Percentiles rank a stretch among this genome's conserved stretches.
phyloP scores from a whole-genome alignment of 176 grass and related monocot genomes.

The Carex scoparia region DNA sequence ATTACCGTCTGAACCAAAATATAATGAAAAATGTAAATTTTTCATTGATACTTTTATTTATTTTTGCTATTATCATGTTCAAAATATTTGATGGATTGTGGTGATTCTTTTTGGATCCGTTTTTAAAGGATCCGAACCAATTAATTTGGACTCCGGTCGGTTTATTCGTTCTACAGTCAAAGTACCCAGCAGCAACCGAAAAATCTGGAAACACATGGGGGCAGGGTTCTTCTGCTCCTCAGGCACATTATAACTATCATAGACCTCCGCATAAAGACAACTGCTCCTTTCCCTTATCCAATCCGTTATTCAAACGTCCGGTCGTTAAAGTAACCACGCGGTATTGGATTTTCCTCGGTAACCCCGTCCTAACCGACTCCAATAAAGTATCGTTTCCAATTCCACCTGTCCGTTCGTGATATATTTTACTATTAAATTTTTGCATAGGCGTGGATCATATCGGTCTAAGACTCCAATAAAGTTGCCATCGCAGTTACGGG shows the following conservation, averaged over 20 bases:
- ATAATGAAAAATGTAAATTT: not conserved
- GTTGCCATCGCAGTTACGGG: too few species aligned
- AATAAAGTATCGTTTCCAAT: not conserved
- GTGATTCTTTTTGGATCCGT: not conserved
- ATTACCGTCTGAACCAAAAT: slow-evolving; percentile 53
- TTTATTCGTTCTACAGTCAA: not conserved
- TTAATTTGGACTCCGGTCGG: not conserved
- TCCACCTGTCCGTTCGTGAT: not conserved
- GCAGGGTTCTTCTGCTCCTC: not conserved
- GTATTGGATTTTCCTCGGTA: not conserved
- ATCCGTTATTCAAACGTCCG: not conserved
- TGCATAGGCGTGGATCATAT: not conserved
- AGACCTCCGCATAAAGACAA: not conserved
- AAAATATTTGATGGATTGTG: not conserved
- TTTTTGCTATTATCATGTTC: not conserved
- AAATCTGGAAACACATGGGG: not conserved
- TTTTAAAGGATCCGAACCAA: not conserved
- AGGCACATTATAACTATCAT: not conserved
- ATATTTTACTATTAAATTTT: not conserved
- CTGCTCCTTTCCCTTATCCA: not conserved
- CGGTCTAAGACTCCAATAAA: not conserved
- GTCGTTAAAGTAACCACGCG: not conserved
- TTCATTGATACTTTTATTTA: not conserved
- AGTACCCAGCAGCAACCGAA: not conserved
- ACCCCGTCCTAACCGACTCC: not conserved